phyloP scores from a whole-genome alignment of 306 rosid species.

The Medicago ruthenica region DNA sequence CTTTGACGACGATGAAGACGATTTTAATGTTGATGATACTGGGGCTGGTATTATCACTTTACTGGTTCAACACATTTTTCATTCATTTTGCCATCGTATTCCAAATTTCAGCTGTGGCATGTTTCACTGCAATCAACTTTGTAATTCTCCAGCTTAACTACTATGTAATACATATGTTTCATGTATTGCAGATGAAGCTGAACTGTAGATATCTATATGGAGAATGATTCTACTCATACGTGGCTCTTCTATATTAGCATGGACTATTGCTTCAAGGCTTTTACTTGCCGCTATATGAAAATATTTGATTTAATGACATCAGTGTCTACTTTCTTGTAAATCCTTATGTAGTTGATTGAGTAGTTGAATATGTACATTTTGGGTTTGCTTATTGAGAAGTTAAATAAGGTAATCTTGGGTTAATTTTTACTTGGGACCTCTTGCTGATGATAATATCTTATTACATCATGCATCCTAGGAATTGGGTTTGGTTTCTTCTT shows the following conservation, averaged over 20 bases:
- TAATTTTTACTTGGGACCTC: neutral
- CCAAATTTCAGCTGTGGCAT: slow-evolving; percentile 13
- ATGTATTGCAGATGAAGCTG: slow-evolving; percentile 50
- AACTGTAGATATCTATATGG: slow-evolving; percentile 34
- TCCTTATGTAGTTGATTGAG: slow-evolving; percentile 4
- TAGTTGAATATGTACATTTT: neutral
- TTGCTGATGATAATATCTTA: slow-evolving; percentile 14
- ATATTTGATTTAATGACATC: neutral
- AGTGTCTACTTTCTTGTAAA: neutral
- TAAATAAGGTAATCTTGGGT: neutral
- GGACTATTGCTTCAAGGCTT: slow-evolving; percentile 4
- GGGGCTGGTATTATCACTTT: slow-evolving; percentile 52
- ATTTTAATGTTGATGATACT: slow-evolving; percentile 42
- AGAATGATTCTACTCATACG: slow-evolving; percentile 20
- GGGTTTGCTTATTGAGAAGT: neutral
- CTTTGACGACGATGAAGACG: slow-evolving; percentile 68
- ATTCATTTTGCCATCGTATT: slow-evolving; percentile 16
- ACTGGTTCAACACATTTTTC: slow-evolving; percentile 25
- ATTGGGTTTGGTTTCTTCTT: slow-evolving; percentile 4
- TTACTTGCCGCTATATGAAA: neutral
- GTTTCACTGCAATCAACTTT: slow-evolving; percentile 11
- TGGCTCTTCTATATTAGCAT: slow-evolving; percentile 7
- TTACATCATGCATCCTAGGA: neutral
- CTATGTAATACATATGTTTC: slow-evolving; percentile 13
- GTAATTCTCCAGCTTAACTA: slow-evolving; percentile 15